Percentiles rank a stretch among this genome's conserved stretches.
These are phyloP conservation scores for Senna tora DNA, from an alignment of 306 rosid species.

Conservation along the genomic window DNA sequence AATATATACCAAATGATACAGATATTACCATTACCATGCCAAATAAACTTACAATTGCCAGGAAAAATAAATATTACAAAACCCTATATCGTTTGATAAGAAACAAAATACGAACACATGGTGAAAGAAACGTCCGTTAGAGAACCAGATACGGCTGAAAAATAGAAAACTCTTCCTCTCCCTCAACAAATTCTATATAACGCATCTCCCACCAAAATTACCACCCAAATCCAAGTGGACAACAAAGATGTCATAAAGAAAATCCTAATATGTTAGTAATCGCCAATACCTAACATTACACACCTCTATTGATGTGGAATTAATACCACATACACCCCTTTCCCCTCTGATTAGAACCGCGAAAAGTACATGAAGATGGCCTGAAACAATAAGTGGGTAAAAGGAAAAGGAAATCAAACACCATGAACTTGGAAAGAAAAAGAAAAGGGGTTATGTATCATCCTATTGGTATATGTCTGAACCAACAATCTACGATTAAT, in stretches of 20 bases:
- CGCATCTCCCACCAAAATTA: conserved; percentile 49
- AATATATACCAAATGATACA: not conserved
- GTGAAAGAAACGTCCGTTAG: conserved; percentile 48
- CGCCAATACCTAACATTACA: conserved; percentile 56
- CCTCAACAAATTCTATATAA: conserved; percentile 55
- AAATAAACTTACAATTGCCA: not conserved
- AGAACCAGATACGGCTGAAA: conserved; percentile 40
- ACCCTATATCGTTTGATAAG: conserved; percentile 34
- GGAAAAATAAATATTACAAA: conserved; percentile 52
- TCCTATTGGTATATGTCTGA: conserved; percentile 37
- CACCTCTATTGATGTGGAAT: conserved; percentile 52
- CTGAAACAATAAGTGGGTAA: conserved; percentile 37
- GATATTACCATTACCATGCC: not conserved
- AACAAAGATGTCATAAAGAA: conserved; percentile 35
- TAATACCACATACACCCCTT: conserved; percentile 38
- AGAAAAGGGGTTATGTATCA: conserved; percentile 36
- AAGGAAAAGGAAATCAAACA: conserved; percentile 34
- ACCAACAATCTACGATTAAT: conserved; percentile 46
- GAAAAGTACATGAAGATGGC: conserved; percentile 29
- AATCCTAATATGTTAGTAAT: conserved; percentile 62
- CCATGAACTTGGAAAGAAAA: not conserved
- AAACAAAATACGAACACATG: conserved; percentile 39
- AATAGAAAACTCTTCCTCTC: conserved; percentile 41
- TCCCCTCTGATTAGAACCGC: conserved; percentile 28
- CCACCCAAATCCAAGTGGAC: conserved; percentile 33